Evolutionary conservation across 306 rosid species (phyloP).

Genomic region (Spatholobus suberectus): DNA sequence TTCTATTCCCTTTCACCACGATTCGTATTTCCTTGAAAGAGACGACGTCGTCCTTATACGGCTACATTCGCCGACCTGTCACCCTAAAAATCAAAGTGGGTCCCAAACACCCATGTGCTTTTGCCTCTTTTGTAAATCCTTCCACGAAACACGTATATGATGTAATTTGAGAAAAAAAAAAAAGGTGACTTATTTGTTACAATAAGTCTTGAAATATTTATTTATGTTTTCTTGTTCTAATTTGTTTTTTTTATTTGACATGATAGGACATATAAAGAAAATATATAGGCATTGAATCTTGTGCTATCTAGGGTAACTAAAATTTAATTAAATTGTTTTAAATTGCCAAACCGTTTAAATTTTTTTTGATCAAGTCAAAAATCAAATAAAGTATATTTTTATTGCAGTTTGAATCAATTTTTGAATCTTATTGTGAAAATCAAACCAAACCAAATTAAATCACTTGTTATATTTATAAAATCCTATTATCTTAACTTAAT

Average conservation of each 20-base stretch:
- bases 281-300: not conserved
- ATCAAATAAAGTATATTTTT: too few relatives aligned
- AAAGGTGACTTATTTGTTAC: not conserved
- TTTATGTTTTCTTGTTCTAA: not conserved
- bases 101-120: slow-evolving; percentile 38
- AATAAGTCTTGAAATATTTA: not conserved
- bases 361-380: too few relatives aligned
- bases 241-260: not conserved
- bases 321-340: not conserved
- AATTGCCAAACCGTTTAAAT: not conserved
- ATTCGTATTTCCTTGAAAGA: slow-evolving; percentile 40
- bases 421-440: too few relatives aligned
- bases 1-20: slow-evolving; percentile 17
- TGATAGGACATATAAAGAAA: not conserved
- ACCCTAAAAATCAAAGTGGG: slow-evolving; percentile 33
- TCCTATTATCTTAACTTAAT: too few relatives aligned
- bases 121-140: not conserved
- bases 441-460: too few relatives aligned
- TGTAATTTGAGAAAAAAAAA: not conserved
- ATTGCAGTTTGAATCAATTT: too few relatives aligned
- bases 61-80: not conserved
- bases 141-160: not conserved
- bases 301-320: too few relatives aligned
- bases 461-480: too few relatives aligned
- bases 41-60: slow-evolving; percentile 47